Evolutionary conservation across 1,139 yeast species (phyloP).

Genomic region (Zygotorulaspora mrakii): DNA sequence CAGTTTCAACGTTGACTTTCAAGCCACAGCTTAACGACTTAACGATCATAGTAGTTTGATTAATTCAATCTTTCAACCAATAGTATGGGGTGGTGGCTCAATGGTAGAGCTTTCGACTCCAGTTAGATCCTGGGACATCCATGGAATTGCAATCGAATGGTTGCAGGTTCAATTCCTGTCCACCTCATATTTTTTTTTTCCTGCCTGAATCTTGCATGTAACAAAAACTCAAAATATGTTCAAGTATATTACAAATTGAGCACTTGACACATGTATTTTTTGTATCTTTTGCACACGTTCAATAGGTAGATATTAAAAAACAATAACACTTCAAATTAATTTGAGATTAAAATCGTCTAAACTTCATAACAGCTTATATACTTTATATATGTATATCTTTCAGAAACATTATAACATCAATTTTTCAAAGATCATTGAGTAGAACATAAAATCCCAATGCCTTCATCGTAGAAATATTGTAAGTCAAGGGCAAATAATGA

Average conservation of each 20-base stretch:
- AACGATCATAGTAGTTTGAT: not conserved
- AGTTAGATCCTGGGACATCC: slow-evolving; percentile 40
- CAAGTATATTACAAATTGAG: too few relatives aligned
- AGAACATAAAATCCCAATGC: not conserved
- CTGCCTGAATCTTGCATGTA: too few relatives aligned
- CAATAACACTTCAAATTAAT: too few relatives aligned
- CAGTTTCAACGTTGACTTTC: too few relatives aligned
- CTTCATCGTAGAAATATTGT: not conserved
- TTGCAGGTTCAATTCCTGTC: slow-evolving; percentile 3
- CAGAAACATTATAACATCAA: slow-evolving; percentile 1
- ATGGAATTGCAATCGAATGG: slow-evolving; percentile 2
- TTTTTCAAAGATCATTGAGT: not conserved
- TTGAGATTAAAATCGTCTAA: not conserved
- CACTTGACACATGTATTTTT: too few relatives aligned
- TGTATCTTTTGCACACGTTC: too few relatives aligned
- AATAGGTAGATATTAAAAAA: too few relatives aligned
- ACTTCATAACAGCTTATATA: too few relatives aligned
- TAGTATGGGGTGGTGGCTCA: slow-evolving; percentile 76
- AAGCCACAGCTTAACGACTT: not conserved
- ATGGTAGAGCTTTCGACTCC: slow-evolving; percentile 93
- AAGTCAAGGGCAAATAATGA: too few relatives aligned
- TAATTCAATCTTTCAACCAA: not conserved
- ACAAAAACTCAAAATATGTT: too few relatives aligned
- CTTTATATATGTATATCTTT: too few relatives aligned
- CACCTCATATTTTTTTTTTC: slow-evolving; percentile 1